Base-by-base conservation (phyloP, 306 rosid genomes). In the Biancaea sappan region DNA sequence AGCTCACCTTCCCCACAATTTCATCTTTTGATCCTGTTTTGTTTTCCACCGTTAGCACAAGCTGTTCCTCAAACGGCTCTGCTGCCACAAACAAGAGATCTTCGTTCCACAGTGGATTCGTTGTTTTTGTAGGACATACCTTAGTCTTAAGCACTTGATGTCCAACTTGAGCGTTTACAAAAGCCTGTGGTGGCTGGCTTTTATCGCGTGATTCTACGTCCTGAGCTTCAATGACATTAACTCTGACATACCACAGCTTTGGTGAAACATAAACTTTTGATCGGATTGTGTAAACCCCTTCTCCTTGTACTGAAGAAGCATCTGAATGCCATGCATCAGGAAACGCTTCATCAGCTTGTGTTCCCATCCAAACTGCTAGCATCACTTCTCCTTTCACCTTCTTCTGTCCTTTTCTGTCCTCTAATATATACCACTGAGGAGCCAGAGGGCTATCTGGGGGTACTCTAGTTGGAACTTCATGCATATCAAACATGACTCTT, bases 321-420 rank as follows among this genome's bases (percentile, higher is more conserved):
- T 85, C 90, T 0, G 88, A 77, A 59, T 85, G 88, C 90, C 92
- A 88, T 7, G 92, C 83, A 0, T 88, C 92, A 0, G 92, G 90
- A 71, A 88, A 88, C 13, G 92, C 92, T 60, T 88, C 90, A 64
- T 88, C 90, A 1, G 87, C 90, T 40, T 88, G 90, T 59, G 90
- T 88, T 24, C 92, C 90, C 90, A 88, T 88, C 92, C 92, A 88
- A 38, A 86, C 90, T 6, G 92, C 92, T 8, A 88, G 86, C 92
- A 88, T 88, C 3, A 88, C 69, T 73, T 81, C 85, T 51, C 92
- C 92, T 41, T 37, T 83, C 34, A 88, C 88, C 72, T 83, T 85
- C 4, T 26, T 38, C 0, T 83, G 72, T 0, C 85, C 77, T 3
- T 10, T 74, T 35, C 86, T 26, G 65, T 85, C 61, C 60, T 88